Conservation (phyloP, 441 rosid genomes). For the Populus hybrid region DNA sequence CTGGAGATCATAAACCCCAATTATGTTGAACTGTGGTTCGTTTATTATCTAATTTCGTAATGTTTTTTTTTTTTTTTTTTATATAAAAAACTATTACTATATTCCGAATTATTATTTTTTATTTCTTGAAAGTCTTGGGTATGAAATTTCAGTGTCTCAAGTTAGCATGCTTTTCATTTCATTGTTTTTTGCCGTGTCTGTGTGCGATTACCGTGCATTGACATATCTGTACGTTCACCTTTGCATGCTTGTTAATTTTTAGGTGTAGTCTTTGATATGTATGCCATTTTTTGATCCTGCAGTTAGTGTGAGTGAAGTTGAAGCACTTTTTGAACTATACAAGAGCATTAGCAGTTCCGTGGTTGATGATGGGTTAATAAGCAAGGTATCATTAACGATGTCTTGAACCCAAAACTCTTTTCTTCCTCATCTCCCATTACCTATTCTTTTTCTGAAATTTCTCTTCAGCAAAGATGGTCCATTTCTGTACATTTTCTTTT, state of each 20-base stretch:
- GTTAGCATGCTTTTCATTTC: not conserved
- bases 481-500: not conserved
- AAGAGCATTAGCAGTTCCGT: constrained; percentile 96
- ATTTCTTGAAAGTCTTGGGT: not conserved
- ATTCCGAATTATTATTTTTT: not conserved
- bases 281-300: constrained; percentile 19
- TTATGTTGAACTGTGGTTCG: not conserved
- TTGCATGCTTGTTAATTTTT: not conserved
- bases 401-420: not conserved
- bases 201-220: not conserved
- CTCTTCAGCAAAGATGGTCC: not conserved
- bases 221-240: not conserved
- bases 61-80: not conserved
- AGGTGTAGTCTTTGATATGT: not conserved
- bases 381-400: constrained; percentile 51
- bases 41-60: not conserved
- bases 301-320: constrained; percentile 98
- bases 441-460: constrained; percentile 6
- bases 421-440: constrained; percentile 9
- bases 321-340: constrained; percentile 90
- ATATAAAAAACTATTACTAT: no score
- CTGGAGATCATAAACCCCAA: not conserved
- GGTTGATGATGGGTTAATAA: constrained; percentile 89
- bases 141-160: not conserved
- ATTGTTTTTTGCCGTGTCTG: not conserved